These are phyloP conservation scores for Rhytidhysteron rufulum DNA, from an alignment of 2,329 filamentous ascomycete species.

Conservation along the genomic window DNA sequence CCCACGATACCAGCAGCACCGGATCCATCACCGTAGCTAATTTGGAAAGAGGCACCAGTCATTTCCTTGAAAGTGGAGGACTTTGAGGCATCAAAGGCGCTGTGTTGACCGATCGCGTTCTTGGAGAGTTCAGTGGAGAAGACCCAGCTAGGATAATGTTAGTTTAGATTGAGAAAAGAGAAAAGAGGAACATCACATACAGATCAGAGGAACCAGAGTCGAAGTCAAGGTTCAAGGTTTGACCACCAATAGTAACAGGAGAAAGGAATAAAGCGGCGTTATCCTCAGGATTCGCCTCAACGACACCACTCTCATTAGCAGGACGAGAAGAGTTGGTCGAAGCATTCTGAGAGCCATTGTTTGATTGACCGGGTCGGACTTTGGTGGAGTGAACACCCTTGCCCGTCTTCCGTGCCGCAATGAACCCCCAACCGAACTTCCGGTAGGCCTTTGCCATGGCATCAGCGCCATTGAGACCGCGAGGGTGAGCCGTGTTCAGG, in stretches of 20 bases:
- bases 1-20: slow-evolving; percentile 62
- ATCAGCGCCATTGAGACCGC: slow-evolving; percentile 50
- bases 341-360: slow-evolving; percentile 7
- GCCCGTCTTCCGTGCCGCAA: slow-evolving; percentile 23
- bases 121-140: slow-evolving; percentile 59
- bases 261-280: slow-evolving; percentile 68
- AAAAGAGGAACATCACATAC: slow-evolving; percentile 35
- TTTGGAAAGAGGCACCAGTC: slow-evolving; percentile 54
- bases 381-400: slow-evolving; percentile 17
- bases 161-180: slow-evolving; percentile 2
- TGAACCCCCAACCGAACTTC: slow-evolving; percentile 59
- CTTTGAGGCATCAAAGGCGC: slow-evolving; percentile 51
- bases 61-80: slow-evolving; percentile 50
- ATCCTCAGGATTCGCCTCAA: slow-evolving; percentile 60
- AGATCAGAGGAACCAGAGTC: slow-evolving; percentile 74
- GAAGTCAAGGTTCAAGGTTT: slow-evolving; percentile 66
- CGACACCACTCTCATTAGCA: slow-evolving; percentile 49
- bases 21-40: slow-evolving; percentile 67
- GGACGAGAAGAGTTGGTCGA: slow-evolving; percentile 2
- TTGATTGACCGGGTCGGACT: slow-evolving; percentile 14
- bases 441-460: slow-evolving; percentile 64
- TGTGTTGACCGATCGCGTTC: slow-evolving; percentile 47
- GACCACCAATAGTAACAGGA: slow-evolving; percentile 65
- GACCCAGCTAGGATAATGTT: slow-evolving; percentile 53
- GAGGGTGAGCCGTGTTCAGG: slow-evolving; percentile 52